Evolutionary conservation across 441 rosid species (phyloP).

Genomic region (Eruca vesicaria): DNA sequence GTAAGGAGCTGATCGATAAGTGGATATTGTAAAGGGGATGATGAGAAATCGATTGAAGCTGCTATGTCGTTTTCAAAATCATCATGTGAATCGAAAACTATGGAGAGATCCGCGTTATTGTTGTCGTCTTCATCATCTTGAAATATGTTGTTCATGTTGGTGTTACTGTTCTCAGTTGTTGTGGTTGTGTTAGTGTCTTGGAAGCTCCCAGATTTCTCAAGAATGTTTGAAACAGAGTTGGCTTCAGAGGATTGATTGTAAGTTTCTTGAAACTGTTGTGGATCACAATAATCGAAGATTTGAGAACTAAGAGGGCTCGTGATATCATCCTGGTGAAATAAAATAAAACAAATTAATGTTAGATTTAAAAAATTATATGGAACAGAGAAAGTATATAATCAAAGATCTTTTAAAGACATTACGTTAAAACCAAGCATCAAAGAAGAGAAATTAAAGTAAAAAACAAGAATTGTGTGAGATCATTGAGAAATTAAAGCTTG

Average conservation of each 20-base stretch:
- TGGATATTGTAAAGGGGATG: constrained; percentile 48
- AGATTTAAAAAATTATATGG: background rate
- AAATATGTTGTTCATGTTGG: constrained; percentile 24
- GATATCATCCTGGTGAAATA: constrained; percentile 61
- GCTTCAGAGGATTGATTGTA: constrained; percentile 57
- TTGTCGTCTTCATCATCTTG: constrained; percentile 15
- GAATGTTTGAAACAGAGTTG: constrained; percentile 44
- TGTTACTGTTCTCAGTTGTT: constrained; percentile 30
- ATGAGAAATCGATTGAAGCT: constrained; percentile 71
- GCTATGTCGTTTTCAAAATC: constrained; percentile 71
- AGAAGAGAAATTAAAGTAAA: constrained; percentile 12
- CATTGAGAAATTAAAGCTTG: background rate
- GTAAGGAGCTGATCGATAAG: constrained; percentile 41
- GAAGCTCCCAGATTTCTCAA: constrained; percentile 31
- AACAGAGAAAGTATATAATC: background rate
- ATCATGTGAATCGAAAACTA: constrained; percentile 50
- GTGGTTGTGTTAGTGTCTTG: constrained; percentile 41
- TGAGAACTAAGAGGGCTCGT: constrained; percentile 71
- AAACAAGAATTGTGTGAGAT: background rate
- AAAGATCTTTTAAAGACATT: background rate
- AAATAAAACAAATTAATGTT: background rate
- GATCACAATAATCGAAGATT: constrained; percentile 55
- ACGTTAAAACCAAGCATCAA: constrained; percentile 31
- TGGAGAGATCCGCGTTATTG: constrained; percentile 41
- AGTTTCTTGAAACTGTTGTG: constrained; percentile 56